Evolutionary conservation across 192 early-diverging fungal species (phyloP).

Genomic region (Coemansia sp.): DNA sequence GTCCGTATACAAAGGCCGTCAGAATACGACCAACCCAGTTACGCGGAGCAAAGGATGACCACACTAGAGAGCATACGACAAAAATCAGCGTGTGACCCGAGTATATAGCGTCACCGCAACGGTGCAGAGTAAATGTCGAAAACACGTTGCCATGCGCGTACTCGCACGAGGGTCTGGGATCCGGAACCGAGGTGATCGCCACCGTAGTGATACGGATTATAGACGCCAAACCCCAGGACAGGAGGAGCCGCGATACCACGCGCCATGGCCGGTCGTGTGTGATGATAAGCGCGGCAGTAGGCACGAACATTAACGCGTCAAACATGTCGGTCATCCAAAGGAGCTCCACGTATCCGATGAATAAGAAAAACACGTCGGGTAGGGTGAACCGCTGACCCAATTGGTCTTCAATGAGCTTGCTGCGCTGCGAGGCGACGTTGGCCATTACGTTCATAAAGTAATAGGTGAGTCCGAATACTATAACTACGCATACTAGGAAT

Average conservation of each 20-base stretch:
- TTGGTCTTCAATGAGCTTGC: slow-evolving; percentile 46
- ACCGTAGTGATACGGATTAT: slow-evolving; percentile 65
- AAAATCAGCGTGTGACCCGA: slow-evolving; percentile 69
- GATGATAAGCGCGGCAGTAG: slow-evolving; percentile 57
- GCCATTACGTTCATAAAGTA: slow-evolving; percentile 69
- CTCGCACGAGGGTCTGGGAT: slow-evolving; percentile 62
- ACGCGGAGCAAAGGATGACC: slow-evolving; percentile 62
- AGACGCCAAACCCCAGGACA: slow-evolving; percentile 60
- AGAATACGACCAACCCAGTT: slow-evolving; percentile 48
- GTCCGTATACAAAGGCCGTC: slow-evolving; percentile 49
- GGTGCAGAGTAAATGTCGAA: slow-evolving; percentile 60
- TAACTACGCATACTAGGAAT: slow-evolving; percentile 29
- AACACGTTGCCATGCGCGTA: slow-evolving; percentile 62
- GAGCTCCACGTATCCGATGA: slow-evolving; percentile 56
- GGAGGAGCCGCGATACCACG: slow-evolving; percentile 57
- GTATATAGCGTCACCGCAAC: slow-evolving; percentile 70
- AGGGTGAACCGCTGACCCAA: slow-evolving; percentile 42
- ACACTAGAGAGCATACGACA: slow-evolving; percentile 62
- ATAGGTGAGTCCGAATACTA: slow-evolving; percentile 51
- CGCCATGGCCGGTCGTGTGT: slow-evolving; percentile 60
- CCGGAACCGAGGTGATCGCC: slow-evolving; percentile 69
- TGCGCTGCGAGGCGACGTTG: slow-evolving; percentile 64
- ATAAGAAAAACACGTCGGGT: slow-evolving; percentile 63
- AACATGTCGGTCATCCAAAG: slow-evolving; percentile 69
- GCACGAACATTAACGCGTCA: slow-evolving; percentile 60